phyloP scores from a whole-genome alignment of 495 filamentous ascomycete species.

The Podospora pseudoanserina region DNA sequence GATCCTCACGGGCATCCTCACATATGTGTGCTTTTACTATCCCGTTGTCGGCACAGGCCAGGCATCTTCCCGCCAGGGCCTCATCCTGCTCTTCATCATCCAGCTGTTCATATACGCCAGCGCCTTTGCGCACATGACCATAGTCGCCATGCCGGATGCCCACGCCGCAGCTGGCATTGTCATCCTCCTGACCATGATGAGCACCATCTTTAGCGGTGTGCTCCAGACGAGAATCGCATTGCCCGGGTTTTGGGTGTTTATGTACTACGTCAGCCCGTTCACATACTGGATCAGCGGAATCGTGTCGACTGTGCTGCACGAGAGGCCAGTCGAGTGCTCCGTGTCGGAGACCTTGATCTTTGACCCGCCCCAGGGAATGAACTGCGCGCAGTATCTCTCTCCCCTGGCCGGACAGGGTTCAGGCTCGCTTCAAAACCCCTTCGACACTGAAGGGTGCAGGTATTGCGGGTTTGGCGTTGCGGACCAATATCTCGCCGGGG shows the following conservation, averaged over 20 bases:
- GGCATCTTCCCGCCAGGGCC: constrained; percentile 50
- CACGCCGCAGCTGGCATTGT: constrained; percentile 61
- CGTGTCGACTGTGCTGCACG: constrained; percentile 52
- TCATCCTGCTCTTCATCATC: constrained; percentile 57
- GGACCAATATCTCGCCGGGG: constrained; percentile 45
- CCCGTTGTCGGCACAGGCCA: constrained; percentile 50
- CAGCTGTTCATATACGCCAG: constrained; percentile 57
- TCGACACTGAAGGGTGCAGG: constrained; percentile 39
- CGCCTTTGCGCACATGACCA: constrained; percentile 64
- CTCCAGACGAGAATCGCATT: constrained; percentile 47
- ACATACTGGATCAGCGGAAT: constrained; percentile 60
- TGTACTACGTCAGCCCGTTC: constrained; percentile 65
- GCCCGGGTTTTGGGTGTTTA: constrained; percentile 70
- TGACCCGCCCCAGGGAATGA: constrained; percentile 41
- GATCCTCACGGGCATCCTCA: constrained; percentile 55
- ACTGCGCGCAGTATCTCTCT: constrained; percentile 28
- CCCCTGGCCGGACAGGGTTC: constrained; percentile 23
- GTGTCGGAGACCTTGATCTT: constrained; percentile 51
- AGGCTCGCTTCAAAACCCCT: constrained; percentile 46
- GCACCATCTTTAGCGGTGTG: constrained; percentile 50
- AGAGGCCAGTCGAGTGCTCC: constrained; percentile 50
- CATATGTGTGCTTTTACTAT: constrained; percentile 63
- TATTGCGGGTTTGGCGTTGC: constrained; percentile 47
- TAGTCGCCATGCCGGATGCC: constrained; percentile 59
- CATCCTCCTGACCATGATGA: constrained; percentile 60